Conservation (phyloP, 495 filamentous ascomycete genomes). For the Penicillium bovifimosum region DNA sequence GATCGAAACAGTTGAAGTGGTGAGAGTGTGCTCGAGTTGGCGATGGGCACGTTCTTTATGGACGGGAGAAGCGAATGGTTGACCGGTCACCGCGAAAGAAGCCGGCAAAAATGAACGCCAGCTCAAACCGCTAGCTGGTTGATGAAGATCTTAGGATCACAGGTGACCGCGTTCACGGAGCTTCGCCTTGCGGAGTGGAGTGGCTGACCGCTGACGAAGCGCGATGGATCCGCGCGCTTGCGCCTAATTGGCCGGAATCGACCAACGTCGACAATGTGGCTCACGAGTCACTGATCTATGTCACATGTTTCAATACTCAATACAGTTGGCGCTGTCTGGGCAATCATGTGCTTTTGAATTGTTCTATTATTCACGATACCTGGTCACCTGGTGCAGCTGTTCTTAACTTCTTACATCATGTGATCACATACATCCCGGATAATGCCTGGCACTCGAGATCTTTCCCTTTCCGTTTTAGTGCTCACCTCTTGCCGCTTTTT, state of each 20-base stretch:
- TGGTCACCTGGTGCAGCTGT: too few species aligned
- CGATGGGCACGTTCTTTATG: background rate
- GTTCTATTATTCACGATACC: too few species aligned
- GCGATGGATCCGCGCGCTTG: background rate
- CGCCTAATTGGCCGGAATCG: background rate
- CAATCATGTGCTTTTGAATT: too few species aligned
- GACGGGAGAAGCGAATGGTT: background rate
- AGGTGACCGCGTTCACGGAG: background rate
- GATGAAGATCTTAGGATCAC: background rate
- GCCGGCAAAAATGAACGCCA: background rate
- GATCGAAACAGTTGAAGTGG: background rate
- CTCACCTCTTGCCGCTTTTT: too few species aligned
- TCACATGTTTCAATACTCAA: too few species aligned
- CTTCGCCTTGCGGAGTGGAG: constrained; percentile 1
- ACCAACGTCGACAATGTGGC: background rate
- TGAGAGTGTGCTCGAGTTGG: constrained; percentile 1
- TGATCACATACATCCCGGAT: too few species aligned
- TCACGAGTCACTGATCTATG: background rate
- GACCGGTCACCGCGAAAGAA: background rate
- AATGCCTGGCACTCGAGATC: too few species aligned
- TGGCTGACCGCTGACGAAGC: constrained; percentile 6
- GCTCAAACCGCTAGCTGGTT: background rate
- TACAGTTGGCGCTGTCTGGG: too few species aligned
- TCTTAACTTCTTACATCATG: too few species aligned
- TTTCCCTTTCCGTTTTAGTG: too few species aligned